Evolutionary conservation across 2,329 filamentous ascomycete genomes (phyloP), one percentile per base, ranked within the genome.

Genomic region (Lasiodiplodia sp.): DNA sequence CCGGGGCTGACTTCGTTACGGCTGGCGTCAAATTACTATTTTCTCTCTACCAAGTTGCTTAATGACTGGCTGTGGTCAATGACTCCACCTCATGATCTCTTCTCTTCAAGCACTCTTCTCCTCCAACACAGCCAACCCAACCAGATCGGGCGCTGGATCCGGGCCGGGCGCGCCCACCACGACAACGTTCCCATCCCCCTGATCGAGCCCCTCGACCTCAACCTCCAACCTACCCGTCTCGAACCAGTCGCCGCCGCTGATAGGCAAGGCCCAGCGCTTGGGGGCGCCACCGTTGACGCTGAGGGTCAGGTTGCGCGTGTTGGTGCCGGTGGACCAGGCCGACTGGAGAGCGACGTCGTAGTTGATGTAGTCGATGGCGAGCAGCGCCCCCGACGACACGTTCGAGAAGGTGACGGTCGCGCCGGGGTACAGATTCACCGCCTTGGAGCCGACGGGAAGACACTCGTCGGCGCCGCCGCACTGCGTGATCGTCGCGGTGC

Each of bases 201-300:
- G 55, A 1, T 69, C 57, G 49, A 78, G 77, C 1, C 76, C 76
- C 34, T 76, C 76, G 0, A 72, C 67, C 25, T 77, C 75, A 18
- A 78, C 71, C 3, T 70, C 47, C 21, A 79, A 56, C 60, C 60
- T 37, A 7, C 60, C 60, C 28, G 60, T 52, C 67, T 78, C 75
- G 8, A 75, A 75, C 80, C 81, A 82, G 40, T 81, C 73, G 3
- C 79, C 80, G 1, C 80, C 80, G 5, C 78, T 79, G 18, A 82
- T 68, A 1, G 81, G 81, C 68, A 82, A 80, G 0, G 77, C 73
- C 63, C 80, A 80, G 53, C 75, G 71, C 71, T 78, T 77, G 0
- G 76, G 73, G 25, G 71, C 57, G 0, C 75, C 77, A 2, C 77
- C 79, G 71, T 83, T 82, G 14, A 83, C 78, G 34, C 73, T 72